A percentile compares a stretch with the other conserved stretches of the same genome.
Evolutionary conservation across 106 monocot species (phyloP).

Genomic region (Agapanthus africanus): DNA sequence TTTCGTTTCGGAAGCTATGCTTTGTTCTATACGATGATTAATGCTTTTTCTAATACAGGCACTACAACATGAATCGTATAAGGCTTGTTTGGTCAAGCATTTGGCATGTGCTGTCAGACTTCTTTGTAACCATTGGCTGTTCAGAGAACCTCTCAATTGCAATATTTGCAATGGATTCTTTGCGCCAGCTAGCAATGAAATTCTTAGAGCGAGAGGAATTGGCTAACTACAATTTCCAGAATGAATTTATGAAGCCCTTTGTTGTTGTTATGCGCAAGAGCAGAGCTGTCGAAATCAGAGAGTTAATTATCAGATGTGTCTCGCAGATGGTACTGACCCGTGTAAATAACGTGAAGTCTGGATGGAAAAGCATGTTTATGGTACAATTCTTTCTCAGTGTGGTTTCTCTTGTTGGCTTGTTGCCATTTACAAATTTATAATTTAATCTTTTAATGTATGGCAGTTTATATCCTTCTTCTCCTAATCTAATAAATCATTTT

Average conservation of each 20-base stretch:
- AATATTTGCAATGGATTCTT: constrained; percentile 97
- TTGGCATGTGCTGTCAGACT: constrained; percentile 87
- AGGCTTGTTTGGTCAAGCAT: constrained; percentile 91
- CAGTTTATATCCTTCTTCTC: neutral
- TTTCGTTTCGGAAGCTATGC: neutral
- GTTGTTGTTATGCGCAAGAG: constrained; percentile 96
- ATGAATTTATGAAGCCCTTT: constrained; percentile 99
- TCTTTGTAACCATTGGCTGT: constrained; percentile 88
- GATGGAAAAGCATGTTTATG: constrained; percentile 99
- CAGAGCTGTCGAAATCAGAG: constrained; percentile 91
- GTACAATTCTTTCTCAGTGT: constrained; percentile 25
- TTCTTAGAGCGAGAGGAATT: constrained; percentile 92
- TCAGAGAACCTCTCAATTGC: constrained; percentile 97
- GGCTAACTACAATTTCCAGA: constrained; percentile 96
- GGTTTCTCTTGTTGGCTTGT: neutral
- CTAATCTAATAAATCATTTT: neutral
- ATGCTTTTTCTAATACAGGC: constrained; percentile 34
- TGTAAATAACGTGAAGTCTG: constrained; percentile 92
- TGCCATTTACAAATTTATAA: neutral
- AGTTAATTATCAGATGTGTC: constrained; percentile 87
- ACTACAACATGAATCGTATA: constrained; percentile 89
- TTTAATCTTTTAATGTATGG: no score
- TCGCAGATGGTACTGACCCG: constrained; percentile 94
- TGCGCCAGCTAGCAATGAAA: constrained; percentile 94
- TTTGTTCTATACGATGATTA: neutral